phyloP scores from a whole-genome alignment of 2,329 filamentous ascomycete genomes.

The Sarocladium strictum region DNA sequence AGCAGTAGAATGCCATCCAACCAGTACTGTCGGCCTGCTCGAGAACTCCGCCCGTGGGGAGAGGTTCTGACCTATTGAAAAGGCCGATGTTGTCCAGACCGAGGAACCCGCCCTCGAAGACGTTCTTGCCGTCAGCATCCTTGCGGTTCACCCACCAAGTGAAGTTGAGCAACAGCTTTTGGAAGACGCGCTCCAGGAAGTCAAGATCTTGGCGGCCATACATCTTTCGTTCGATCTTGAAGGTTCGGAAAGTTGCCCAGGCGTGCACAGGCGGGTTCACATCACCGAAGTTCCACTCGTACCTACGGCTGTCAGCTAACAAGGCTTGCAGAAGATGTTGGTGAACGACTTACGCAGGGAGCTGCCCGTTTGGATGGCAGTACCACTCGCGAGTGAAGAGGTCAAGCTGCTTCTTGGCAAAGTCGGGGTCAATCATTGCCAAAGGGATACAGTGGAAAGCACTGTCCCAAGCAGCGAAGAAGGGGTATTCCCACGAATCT shows the following conservation, averaged over 20 bases:
- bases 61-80: constrained; percentile 92
- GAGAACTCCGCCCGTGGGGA: constrained; percentile 87
- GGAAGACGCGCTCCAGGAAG: constrained; percentile 93
- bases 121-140: constrained; percentile 89
- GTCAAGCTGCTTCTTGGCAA: constrained; percentile 96
- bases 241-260: constrained; percentile 90
- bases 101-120: constrained; percentile 94
- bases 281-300: constrained; percentile 97
- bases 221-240: constrained; percentile 98
- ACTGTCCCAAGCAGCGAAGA: constrained; percentile 96
- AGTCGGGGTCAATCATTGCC: constrained; percentile 96
- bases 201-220: constrained; percentile 92
- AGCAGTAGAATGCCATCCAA: constrained; percentile 98
- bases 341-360: constrained; percentile 63
- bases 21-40: constrained; percentile 97
- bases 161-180: constrained; percentile 92
- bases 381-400: constrained; percentile 97
- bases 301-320: constrained; percentile 30
- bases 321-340: constrained; percentile 11
- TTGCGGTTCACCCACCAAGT: constrained; percentile 99
- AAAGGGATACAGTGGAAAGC: constrained; percentile 95
- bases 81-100: constrained; percentile 95
- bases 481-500: constrained; percentile 97
- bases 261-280: constrained; percentile 96
- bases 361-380: constrained; percentile 93